Percentiles rank a stretch among this genome's conserved stretches.
Conservation (phyloP, 2,329 filamentous ascomycete genomes). For the Sporothrix brasiliensis region DNA sequence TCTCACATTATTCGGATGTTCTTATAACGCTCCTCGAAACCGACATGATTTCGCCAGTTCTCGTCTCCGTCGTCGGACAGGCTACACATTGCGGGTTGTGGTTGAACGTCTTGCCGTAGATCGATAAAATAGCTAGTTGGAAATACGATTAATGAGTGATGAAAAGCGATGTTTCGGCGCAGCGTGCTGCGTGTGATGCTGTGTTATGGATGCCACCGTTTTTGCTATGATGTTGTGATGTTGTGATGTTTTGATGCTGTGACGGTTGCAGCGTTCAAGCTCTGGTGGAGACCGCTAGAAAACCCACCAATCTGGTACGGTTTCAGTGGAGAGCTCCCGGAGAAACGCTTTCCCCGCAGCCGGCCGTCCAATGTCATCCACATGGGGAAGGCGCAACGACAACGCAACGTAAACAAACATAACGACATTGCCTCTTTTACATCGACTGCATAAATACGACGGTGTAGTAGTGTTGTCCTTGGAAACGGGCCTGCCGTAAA, state of each 20-base stretch:
- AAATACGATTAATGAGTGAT: neutral
- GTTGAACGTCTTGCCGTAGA: neutral
- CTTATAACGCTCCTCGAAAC: conserved; percentile 10
- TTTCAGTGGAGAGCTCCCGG: neutral
- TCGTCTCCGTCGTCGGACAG: neutral
- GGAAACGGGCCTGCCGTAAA: too few species aligned
- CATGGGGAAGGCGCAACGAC: neutral
- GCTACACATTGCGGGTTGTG: neutral
- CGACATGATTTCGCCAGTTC: neutral
- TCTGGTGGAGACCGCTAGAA: neutral
- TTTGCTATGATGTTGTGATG: neutral
- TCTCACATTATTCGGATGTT: conserved; percentile 27
- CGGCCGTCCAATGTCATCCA: neutral
- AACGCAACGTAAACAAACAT: neutral
- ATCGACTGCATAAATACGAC: too few species aligned
- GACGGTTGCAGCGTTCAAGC: neutral
- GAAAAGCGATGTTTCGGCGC: neutral
- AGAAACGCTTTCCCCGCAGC: conserved; percentile 24
- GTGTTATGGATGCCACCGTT: too few species aligned
- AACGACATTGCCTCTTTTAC: too few species aligned
- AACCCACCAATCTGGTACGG: neutral
- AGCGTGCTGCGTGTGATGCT: neutral
- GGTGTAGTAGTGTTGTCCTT: neutral
- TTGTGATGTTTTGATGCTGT: neutral
- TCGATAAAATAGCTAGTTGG: neutral